Evolutionary conservation across 345 rosid genomes (phyloP).

Genomic region (Leavenworthia alabamica): DNA sequence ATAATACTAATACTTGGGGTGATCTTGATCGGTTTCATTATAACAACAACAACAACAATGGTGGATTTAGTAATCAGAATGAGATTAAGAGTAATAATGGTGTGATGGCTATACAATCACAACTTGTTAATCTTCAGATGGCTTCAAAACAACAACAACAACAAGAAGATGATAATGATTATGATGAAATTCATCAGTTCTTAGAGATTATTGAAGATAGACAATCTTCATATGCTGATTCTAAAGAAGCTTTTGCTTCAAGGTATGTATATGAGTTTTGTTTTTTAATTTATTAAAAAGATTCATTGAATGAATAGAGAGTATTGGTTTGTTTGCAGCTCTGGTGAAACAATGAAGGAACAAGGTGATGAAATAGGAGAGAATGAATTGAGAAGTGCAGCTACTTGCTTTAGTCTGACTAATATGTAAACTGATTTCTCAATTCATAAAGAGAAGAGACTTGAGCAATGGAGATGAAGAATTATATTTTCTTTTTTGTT

Average conservation of each 20-base stretch:
- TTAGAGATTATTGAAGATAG: constrained; percentile 72
- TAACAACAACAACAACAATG: constrained; percentile 6
- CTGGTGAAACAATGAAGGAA: constrained; percentile 57
- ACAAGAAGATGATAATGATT: constrained; percentile 37
- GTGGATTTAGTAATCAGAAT: constrained; percentile 34
- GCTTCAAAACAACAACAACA: constrained; percentile 36
- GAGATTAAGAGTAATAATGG: constrained; percentile 20
- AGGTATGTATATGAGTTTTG: constrained; percentile 30
- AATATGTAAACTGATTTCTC: constrained; percentile 53
- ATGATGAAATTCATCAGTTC: constrained; percentile 71
- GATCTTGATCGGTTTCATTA: constrained; percentile 23
- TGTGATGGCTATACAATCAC: constrained; percentile 44
- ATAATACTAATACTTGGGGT: constrained; percentile 8
- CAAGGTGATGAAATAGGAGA: constrained; percentile 45
- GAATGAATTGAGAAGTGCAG: constrained; percentile 76
- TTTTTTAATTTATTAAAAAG: neutral
- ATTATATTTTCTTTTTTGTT: no score
- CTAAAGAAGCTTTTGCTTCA: constrained; percentile 52
- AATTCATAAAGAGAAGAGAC: neutral
- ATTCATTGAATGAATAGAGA: neutral
- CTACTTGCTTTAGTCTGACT: constrained; percentile 76
- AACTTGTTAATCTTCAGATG: constrained; percentile 38
- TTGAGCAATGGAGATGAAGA: neutral
- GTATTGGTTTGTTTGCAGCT: constrained; percentile 38
- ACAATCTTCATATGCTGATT: constrained; percentile 66